A percentile compares a stretch with the other conserved stretches of the same genome.
Evolutionary conservation across 805 yeast species (phyloP).

Genomic region (Cyberlindnera amylophila): DNA sequence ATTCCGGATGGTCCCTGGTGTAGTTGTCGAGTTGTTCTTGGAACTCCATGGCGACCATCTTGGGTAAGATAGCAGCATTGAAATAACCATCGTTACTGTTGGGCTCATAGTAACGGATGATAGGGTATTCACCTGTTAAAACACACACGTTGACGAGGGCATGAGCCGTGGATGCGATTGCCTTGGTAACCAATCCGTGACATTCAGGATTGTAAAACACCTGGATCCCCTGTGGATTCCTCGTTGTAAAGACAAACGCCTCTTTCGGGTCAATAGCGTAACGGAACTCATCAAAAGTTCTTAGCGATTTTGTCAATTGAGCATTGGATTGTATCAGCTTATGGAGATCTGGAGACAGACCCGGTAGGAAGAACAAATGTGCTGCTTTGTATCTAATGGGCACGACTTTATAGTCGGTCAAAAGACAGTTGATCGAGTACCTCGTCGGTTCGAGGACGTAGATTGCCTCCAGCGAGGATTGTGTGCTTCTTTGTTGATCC

Average conservation of each 20-base stretch:
- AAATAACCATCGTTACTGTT: conserved; percentile 44
- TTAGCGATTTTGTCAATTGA: conserved; percentile 28
- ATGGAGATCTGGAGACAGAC: conserved; percentile 35
- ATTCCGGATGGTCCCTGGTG: conserved; percentile 62
- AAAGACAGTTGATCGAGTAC: conserved; percentile 70
- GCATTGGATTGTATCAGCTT: conserved; percentile 28
- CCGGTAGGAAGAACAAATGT: conserved; percentile 70
- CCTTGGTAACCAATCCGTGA: conserved; percentile 52
- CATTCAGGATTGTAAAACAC: conserved; percentile 67
- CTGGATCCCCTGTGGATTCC: conserved; percentile 59
- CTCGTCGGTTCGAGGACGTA: conserved; percentile 70
- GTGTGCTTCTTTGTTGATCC: conserved; percentile 57
- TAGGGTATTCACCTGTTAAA: conserved; percentile 83
- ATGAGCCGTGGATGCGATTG: conserved; percentile 56
- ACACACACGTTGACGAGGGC: conserved; percentile 70
- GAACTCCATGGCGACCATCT: conserved; percentile 66
- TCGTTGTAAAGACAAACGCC: conserved; percentile 66
- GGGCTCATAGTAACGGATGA: conserved; percentile 67
- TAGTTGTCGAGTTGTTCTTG: conserved; percentile 72
- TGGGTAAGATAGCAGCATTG: conserved; percentile 58
- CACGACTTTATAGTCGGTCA: conserved; percentile 63
- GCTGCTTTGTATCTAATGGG: conserved; percentile 75
- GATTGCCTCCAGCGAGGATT: conserved; percentile 68
- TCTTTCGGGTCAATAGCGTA: conserved; percentile 65
- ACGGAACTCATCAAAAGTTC: conserved; percentile 38